Evolutionary conservation across 164 flowering plant genomes (phyloP).

Genomic region (Brasenia schreberi): DNA sequence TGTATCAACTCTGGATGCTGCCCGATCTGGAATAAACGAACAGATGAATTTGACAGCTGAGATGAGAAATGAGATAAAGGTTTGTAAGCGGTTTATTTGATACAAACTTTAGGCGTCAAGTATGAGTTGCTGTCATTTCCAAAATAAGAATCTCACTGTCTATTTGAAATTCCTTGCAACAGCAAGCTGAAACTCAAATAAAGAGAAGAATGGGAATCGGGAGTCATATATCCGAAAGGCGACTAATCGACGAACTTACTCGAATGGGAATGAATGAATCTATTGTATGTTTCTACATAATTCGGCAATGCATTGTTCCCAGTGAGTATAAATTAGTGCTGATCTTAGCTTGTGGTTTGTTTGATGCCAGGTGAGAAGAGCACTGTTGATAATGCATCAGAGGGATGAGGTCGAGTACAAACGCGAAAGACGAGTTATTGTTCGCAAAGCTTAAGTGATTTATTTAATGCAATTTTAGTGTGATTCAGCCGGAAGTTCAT

Average conservation of each 20-base stretch:
- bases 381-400: constrained; percentile 85
- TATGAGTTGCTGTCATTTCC: neutral
- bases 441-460: constrained; percentile 47
- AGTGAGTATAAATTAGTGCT: neutral
- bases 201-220: constrained; percentile 96
- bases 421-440: constrained; percentile 71
- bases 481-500: neutral
- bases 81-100: constrained; percentile 6
- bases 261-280: constrained; percentile 95
- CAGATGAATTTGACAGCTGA: constrained; percentile 70
- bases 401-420: constrained; percentile 97
- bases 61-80: constrained; percentile 87
- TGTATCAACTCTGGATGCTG: constrained; percentile 94
- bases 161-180: constrained; percentile 12
- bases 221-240: constrained; percentile 82
- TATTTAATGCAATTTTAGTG: neutral
- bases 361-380: constrained; percentile 71
- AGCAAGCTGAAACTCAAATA: constrained; percentile 96
- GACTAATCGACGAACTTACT: constrained; percentile 73
- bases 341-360: constrained; percentile 1
- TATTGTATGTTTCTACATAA: constrained; percentile 34
- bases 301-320: neutral
- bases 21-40: constrained; percentile 77
- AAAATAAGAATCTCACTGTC: constrained; percentile 1
- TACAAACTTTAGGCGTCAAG: neutral